Evolutionary conservation across 768 basidiomycete genomes (phyloP).

Genomic region (Lentinula raphanica): DNA sequence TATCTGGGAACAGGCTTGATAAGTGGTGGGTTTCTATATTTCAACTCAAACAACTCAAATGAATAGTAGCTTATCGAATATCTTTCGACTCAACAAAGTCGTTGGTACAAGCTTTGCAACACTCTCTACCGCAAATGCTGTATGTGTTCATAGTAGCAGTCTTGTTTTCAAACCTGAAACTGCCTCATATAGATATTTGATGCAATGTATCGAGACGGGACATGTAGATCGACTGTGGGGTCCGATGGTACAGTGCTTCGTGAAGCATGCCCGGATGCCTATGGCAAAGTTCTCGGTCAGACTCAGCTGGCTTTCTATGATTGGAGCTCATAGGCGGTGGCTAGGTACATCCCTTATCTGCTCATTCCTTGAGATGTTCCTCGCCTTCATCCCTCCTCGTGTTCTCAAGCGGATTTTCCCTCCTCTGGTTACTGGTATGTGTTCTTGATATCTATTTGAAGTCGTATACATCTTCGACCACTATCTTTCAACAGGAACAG

Average conservation of each 20-base stretch:
- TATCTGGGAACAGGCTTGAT: slow-evolving; percentile 78
- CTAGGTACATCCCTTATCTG: slow-evolving; percentile 73
- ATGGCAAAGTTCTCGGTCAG: slow-evolving; percentile 69
- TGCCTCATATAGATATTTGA: slow-evolving; percentile 51
- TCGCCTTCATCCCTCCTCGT: slow-evolving; percentile 69
- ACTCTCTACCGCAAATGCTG: slow-evolving; percentile 65
- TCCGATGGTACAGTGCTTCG: slow-evolving; percentile 57
- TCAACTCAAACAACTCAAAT: too few relatives aligned
- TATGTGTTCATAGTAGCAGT: slow-evolving; percentile 16
- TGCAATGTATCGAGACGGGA: slow-evolving; percentile 74
- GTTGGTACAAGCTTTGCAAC: slow-evolving; percentile 82
- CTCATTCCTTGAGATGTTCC: slow-evolving; percentile 72
- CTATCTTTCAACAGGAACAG: slow-evolving; percentile 45
- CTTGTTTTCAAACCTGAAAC: too few relatives aligned
- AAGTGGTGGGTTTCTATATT: not conserved
- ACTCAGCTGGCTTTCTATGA: not conserved
- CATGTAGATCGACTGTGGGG: slow-evolving; percentile 55
- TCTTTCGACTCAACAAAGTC: slow-evolving; percentile 32
- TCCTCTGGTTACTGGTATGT: slow-evolving; percentile 67
- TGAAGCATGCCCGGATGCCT: slow-evolving; percentile 71
- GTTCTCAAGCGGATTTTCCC: slow-evolving; percentile 67
- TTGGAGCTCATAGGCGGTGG: not conserved
- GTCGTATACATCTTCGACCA: not conserved
- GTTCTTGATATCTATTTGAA: not conserved
- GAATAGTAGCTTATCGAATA: too few relatives aligned